A percentile compares a stretch with the other conserved stretches of the same genome.
Evolutionary conservation across 1,284 basidiomycete species (phyloP).

Genomic region (Rhodotorula sp.): DNA sequence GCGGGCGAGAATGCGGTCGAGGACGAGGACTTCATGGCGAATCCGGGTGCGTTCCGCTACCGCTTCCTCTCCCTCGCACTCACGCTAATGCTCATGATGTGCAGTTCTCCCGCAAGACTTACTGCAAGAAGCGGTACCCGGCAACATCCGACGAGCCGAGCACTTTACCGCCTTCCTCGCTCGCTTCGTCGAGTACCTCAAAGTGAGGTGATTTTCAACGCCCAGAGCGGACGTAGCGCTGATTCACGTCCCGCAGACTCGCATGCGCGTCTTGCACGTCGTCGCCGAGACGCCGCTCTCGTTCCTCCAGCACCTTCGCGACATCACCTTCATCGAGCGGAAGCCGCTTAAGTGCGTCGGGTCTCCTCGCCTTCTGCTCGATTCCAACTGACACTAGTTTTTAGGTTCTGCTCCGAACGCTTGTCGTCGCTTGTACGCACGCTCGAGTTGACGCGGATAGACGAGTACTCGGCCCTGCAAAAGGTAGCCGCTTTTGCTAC

Average conservation of each 20-base stretch:
- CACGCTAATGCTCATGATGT: constrained; percentile 29
- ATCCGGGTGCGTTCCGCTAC: constrained; percentile 64
- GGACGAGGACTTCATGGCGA: constrained; percentile 84
- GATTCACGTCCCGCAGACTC: constrained; percentile 60
- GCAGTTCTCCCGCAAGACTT: constrained; percentile 90
- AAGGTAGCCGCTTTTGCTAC: constrained; percentile 97
- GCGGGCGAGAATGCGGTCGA: constrained; percentile 56
- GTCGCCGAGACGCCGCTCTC: constrained; percentile 99
- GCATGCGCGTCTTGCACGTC: constrained; percentile 97
- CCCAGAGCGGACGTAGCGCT: too few species aligned
- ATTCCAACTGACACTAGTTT: not conserved
- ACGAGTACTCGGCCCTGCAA: constrained; percentile 87
- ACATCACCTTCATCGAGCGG: constrained; percentile 97
- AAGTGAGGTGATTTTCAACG: constrained; percentile 58
- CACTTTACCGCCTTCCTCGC: constrained; percentile 99
- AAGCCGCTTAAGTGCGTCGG: constrained; percentile 76
- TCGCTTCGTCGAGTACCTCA: constrained; percentile 97
- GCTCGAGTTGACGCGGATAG: constrained; percentile 81
- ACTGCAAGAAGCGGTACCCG: constrained; percentile 90
- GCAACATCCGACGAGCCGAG: constrained; percentile 97
- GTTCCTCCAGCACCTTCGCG: constrained; percentile 96
- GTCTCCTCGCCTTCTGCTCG: not conserved
- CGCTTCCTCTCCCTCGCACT: not conserved
- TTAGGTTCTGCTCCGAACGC: constrained; percentile 92
- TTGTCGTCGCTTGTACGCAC: constrained; percentile 91